Evolutionary conservation across 305 asterid species (phyloP), one percentile per base, ranked within the genome.

Genomic region (Plantago rigida): DNA sequence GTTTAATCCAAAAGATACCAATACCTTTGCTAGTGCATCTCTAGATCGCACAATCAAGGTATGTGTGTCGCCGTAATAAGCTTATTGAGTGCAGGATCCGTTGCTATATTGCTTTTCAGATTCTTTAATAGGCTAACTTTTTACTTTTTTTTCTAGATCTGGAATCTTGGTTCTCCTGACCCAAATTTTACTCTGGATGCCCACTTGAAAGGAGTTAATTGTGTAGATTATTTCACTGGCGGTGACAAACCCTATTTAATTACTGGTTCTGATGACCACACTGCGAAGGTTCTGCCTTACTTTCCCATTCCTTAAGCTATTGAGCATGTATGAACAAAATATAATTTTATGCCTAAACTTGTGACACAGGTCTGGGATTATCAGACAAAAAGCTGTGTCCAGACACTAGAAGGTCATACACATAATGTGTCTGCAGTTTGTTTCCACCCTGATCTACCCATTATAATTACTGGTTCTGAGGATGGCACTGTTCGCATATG

Each of bases 151-250:
- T 72, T 57, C 54, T 71, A 92, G 99, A 85, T 93, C 63, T 93
- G 99, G 99, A 89, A 93, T 71, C 99, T 93, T 76, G 97, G 99
- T 64, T 89, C 99, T 64, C 97, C 97, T 65, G 99, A 93, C 69
- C 97, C 99, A 47, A 93, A 89, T 78, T 93, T 93, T 76, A 93
- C 99, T 8, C 78, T 93, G 65, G 99, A 89, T 79, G 97, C 97
- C 12, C 99, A 93, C 63, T 54, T 81, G 76, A 93, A 93, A 83
- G 99, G 99, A 61, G 99, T 93, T 60, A 93, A 93, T 50, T 93
- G 97, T 78, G 97, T 93, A 28, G 99, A 93, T 71, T 93, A 93
- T 76, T 89, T 93, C 68, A 89, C 96, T 53, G 96, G 96, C 52
- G 99, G 99, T 67, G 99, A 93, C 71, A 93, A 93, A 71, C 99